Conservation (phyloP, 208 protist species). For the Trypanosomatidae sp. region DNA sequence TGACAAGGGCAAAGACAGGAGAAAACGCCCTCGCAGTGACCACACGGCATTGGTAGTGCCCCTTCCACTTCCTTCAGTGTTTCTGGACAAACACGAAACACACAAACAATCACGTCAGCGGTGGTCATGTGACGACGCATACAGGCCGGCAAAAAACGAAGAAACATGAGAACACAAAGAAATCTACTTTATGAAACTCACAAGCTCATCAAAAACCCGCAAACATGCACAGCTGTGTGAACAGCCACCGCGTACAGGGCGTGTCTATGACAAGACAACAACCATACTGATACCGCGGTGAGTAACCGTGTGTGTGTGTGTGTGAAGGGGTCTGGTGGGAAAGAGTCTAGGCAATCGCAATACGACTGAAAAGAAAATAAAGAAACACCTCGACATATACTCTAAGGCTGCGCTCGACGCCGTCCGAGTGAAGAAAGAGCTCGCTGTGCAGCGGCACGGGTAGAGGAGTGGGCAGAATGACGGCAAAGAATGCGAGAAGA, state of each 20-base stretch:
- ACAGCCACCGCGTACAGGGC: not conserved
- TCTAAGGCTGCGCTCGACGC: not conserved
- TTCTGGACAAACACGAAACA: not conserved
- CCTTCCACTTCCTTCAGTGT: not conserved
- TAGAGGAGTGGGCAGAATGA: not conserved
- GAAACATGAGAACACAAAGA: not conserved
- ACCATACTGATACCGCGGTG: too few relatives aligned
- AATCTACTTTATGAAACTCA: not conserved
- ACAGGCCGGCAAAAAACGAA: not conserved
- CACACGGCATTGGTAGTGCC: not conserved
- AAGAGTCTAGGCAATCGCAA: slow-evolving; percentile 10
- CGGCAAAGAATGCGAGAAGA: not conserved
- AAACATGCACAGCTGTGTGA: slow-evolving; percentile 3
- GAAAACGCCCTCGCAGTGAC: not conserved
- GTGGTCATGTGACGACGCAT: not conserved
- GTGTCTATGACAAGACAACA: not conserved
- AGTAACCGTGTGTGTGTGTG: not conserved
- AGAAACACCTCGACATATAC: slow-evolving; percentile 3
- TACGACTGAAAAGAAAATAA: slow-evolving; percentile 4
- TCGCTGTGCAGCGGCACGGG: not conserved
- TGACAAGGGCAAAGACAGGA: not conserved
- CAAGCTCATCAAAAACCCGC: not conserved
- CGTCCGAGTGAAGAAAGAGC: not conserved
- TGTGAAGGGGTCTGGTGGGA: not conserved
- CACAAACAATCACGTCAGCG: not conserved